These are phyloP conservation scores for Xylaria sp. DNA, from an alignment of 2,329 filamentous ascomycete genomes.

Conservation along the genomic window DNA sequence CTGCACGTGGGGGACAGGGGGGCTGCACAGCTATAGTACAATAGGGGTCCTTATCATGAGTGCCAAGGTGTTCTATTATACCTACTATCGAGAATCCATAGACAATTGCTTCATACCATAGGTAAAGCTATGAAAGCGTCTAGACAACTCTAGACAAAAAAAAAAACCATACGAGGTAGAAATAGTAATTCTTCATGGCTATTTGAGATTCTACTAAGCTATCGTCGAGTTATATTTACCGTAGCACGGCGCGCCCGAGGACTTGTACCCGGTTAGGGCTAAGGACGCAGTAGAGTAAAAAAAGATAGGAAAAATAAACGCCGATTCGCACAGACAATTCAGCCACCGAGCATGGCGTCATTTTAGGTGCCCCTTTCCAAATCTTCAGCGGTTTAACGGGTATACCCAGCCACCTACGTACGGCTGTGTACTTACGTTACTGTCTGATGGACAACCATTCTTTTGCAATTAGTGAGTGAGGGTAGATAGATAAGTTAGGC, in stretches of 20 bases:
- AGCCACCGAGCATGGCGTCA: not conserved
- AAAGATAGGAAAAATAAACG: not conserved
- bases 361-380: slow-evolving; percentile 9
- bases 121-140: too few species aligned
- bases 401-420: slow-evolving; percentile 4
- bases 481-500: not conserved
- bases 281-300: not conserved
- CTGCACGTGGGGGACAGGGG: slow-evolving; percentile 16
- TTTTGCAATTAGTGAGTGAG: not conserved
- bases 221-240: not conserved
- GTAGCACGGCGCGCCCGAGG: not conserved
- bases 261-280: not conserved
- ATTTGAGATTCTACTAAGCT: not conserved
- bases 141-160: not conserved
- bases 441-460: not conserved
- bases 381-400: not conserved
- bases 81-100: not conserved
- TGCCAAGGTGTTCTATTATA: too few species aligned
- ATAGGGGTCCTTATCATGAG: too few species aligned
- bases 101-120: too few species aligned
- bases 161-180: not conserved
- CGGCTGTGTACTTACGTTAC: not conserved
- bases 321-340: not conserved
- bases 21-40: not conserved
- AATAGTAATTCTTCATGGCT: too few species aligned